phyloP scores from a whole-genome alignment of 192 early-diverging fungal genomes.

The Podila clonocystis region DNA sequence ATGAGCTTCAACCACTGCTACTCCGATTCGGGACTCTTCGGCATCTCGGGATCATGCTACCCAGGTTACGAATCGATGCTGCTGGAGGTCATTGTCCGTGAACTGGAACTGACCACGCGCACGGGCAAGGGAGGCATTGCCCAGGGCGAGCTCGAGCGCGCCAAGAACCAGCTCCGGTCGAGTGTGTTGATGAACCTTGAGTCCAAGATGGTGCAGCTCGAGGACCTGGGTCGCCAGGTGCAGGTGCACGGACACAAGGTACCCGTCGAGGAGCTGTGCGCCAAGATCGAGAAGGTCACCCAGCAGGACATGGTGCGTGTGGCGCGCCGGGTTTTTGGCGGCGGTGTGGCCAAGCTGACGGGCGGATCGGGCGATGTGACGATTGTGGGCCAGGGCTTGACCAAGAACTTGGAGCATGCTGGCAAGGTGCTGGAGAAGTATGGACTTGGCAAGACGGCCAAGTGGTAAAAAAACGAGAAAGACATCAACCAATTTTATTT shows the following conservation, averaged over 20 bases:
- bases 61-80: slow-evolving; percentile 79
- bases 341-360: slow-evolving; percentile 61
- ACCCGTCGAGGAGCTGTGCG: slow-evolving; percentile 79
- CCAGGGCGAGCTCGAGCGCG: slow-evolving; percentile 75
- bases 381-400: slow-evolving; percentile 72
- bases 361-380: slow-evolving; percentile 72
- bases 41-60: slow-evolving; percentile 88
- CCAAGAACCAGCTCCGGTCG: slow-evolving; percentile 96
- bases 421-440: slow-evolving; percentile 60
- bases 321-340: slow-evolving; percentile 74
- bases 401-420: slow-evolving; percentile 54
- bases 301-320: slow-evolving; percentile 81
- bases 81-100: slow-evolving; percentile 84
- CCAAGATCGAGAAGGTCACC: slow-evolving; percentile 82
- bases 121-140: slow-evolving; percentile 53
- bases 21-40: slow-evolving; percentile 92
- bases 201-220: slow-evolving; percentile 90
- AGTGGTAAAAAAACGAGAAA: slow-evolving; percentile 19
- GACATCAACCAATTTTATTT: neutral
- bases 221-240: slow-evolving; percentile 92
- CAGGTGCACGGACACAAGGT: slow-evolving; percentile 80
- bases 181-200: slow-evolving; percentile 95
- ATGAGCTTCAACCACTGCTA: slow-evolving; percentile 93
- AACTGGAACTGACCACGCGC: slow-evolving; percentile 79
- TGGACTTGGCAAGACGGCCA: slow-evolving; percentile 58